These are phyloP conservation scores for Ascoidea tarda DNA, from an alignment of 805 yeast genomes.

Conservation along the genomic window DNA sequence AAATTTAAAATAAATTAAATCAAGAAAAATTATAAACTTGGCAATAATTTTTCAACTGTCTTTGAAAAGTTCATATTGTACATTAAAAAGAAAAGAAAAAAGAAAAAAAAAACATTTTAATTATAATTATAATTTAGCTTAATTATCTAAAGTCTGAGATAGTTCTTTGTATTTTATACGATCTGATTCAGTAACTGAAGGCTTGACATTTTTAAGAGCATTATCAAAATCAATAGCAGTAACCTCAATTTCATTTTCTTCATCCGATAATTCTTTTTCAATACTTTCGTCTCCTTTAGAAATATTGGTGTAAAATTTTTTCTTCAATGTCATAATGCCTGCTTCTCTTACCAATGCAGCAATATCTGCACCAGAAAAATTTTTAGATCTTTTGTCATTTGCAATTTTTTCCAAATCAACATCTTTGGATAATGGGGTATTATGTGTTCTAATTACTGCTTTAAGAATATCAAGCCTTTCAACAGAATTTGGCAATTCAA, in stretches of 20 bases:
- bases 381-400: constrained; percentile 65
- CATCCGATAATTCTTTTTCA: constrained; percentile 25
- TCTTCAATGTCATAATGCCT: constrained; percentile 76
- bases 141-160: too few species aligned
- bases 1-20: too few species aligned
- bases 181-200: constrained; percentile 83
- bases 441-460: constrained; percentile 57
- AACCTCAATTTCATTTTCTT: constrained; percentile 36
- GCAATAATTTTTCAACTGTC: too few species aligned
- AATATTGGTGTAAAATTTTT: constrained; percentile 44
- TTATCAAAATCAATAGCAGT: constrained; percentile 47
- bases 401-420: constrained; percentile 56
- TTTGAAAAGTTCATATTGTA: too few species aligned
- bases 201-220: constrained; percentile 68
- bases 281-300: constrained; percentile 32
- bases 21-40: too few species aligned
- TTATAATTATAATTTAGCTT: too few species aligned
- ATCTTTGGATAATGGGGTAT: constrained; percentile 54
- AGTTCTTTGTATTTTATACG: constrained; percentile 55
- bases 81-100: too few species aligned
- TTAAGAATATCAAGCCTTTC: constrained; percentile 75
- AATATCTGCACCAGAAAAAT: constrained; percentile 93
- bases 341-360: constrained; percentile 89
- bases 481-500: constrained; percentile 67
- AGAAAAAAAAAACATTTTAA: too few species aligned